Evolutionary conservation across 345 rosid genomes (phyloP), one percentile per base, ranked within the genome.

Genomic region (Aquilaria malaccensis): DNA sequence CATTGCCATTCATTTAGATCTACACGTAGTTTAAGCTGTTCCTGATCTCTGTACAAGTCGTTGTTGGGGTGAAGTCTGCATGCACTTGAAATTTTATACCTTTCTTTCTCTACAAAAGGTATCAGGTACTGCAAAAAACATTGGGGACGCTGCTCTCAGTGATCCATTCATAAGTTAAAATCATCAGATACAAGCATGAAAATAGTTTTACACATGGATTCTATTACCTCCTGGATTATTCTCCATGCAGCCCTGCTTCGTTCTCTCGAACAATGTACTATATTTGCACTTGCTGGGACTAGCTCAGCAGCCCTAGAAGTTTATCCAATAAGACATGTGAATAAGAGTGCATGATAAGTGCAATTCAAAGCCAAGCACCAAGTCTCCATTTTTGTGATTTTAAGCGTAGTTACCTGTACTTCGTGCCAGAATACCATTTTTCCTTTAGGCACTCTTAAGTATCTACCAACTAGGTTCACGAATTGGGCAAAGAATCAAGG

Each of bases 261-360:
- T 70, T 84, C 88, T 71, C 91, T 77, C 9, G 88, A 87, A 72
- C 95, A 87, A 69, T 84, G 88, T 48, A 82, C 64, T 68, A 75
- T 82, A 70, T 64, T 79, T 33, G 59, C 50, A 72, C 13, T 0
- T 37, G 5, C 43, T 3, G 43, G 1, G 5, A 37, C 43, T 37
- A 37, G 43, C 1, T 37, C 43, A 37, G 43, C 2, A 37, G 43
- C 7, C 4, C 43, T 37, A 9, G 43, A 37, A 22, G 22, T 37
- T 37, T 37, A 37, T 37, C 7, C 43, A 37, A 37, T 9, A 37
- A 5, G 7, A 9, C 43, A 37, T 9, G 7, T 37, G 7, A 37
- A 37, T 37, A 37, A 37, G 43, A 37, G 7, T 4, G 4, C 43
- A 37, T 9, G 4, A 9, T 9, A 5, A 37, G 43, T 37, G 43